Conservation (phyloP, 352 stramenopile species). For the Globisporangium canariense region DNA sequence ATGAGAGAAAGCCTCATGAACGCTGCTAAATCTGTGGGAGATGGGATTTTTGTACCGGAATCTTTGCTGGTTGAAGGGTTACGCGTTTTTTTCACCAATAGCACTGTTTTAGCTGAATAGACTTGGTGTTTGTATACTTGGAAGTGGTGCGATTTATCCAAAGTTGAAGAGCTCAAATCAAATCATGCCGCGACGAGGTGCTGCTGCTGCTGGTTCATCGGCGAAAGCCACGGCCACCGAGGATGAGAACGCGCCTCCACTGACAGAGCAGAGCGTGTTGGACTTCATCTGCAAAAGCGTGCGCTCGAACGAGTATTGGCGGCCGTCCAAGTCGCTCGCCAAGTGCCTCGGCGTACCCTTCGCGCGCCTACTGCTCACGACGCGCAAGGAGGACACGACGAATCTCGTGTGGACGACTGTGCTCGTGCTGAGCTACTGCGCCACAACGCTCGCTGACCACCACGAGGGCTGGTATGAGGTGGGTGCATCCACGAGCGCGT, state of each 20-base stretch:
- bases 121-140: no score
- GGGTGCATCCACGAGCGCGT: conserved; percentile 26
- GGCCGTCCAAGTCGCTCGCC: conserved; percentile 39
- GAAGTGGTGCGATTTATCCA: no score
- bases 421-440: conserved; percentile 42
- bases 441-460: conserved; percentile 35
- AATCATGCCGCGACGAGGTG: not conserved
- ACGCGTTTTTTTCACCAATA: no score
- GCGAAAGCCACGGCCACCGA: not conserved
- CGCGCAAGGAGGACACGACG: conserved; percentile 40
- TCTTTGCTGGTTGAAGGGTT: no score
- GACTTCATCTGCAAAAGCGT: conserved; percentile 38
- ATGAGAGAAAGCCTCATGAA: no score
- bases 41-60: no score
- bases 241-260: not conserved
- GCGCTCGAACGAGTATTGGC: conserved; percentile 30
- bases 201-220: not conserved
- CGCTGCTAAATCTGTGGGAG: no score
- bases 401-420: conserved; percentile 56
- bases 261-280: conserved; percentile 29
- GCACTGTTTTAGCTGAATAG: no score
- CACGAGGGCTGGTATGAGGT: conserved; percentile 56
- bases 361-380: conserved; percentile 30
- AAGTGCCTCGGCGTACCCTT: conserved; percentile 39
- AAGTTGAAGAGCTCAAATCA: not conserved